Evolutionary conservation across 148 eudicot genomes (phyloP).

Genomic region (Arbutus unedo): DNA sequence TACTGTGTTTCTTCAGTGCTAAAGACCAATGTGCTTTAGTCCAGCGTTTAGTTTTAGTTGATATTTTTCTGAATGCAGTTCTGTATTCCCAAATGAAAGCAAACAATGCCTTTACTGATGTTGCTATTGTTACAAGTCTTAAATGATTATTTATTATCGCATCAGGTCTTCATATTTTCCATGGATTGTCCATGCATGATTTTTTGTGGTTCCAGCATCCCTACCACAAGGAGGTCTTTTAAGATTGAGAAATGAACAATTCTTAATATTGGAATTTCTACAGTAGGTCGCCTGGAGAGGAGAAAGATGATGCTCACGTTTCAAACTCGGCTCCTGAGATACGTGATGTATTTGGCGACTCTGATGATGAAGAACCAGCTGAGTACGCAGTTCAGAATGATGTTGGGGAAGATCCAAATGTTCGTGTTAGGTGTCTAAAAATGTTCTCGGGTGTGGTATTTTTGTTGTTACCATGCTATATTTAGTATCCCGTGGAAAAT

Average conservation of each 20-base stretch:
- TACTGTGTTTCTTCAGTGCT: neutral
- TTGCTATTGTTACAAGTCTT: neutral
- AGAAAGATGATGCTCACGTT: slow-evolving; percentile 57
- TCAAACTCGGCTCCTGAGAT: slow-evolving; percentile 76
- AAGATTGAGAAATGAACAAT: neutral
- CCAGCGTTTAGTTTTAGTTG: neutral
- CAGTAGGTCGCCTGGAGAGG: slow-evolving; percentile 70
- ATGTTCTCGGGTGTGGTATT: slow-evolving; percentile 12
- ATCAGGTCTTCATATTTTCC: neutral
- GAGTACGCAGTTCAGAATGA: slow-evolving; percentile 64
- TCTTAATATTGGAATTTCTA: slow-evolving; percentile 16
- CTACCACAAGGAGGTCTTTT: neutral
- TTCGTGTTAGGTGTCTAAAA: slow-evolving; percentile 20
- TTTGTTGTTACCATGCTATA: slow-evolving; percentile 14
- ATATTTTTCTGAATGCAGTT: neutral
- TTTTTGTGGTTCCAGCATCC: neutral
- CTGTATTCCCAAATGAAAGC: neutral
- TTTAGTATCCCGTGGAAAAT: slow-evolving; percentile 6
- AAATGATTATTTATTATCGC: neutral
- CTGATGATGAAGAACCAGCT: slow-evolving; percentile 92
- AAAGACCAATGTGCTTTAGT: slow-evolving; percentile 6
- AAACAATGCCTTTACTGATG: neutral
- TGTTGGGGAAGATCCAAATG: slow-evolving; percentile 62
- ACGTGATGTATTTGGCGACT: slow-evolving; percentile 97
- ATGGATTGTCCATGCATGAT: neutral